Base-by-base conservation (phyloP, 1,139 yeast genomes). In the Saccharomyces pastorianus region DNA sequence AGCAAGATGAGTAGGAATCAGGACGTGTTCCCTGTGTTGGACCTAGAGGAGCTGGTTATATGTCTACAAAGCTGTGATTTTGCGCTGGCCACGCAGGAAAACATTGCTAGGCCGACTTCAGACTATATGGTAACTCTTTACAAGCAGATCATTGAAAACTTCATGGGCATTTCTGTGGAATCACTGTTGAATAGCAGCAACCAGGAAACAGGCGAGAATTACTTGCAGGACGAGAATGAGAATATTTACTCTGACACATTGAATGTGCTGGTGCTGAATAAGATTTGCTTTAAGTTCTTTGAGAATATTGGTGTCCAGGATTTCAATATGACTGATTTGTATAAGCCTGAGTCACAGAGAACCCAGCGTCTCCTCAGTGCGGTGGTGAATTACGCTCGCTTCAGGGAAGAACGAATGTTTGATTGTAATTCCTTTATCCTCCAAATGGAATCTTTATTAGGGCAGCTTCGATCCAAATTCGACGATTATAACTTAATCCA, bases 361-460 rank as follows among this genome's bases (percentile, higher is more conserved):
- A 76, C 82, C 2, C 73, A 83, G 59, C 74, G 95, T 50, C 76
- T 88, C 17, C 70, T 90, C 29, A 88, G 96, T 66, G 95, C 95
- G 1, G 84, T 90, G 51, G 86, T 89, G 17, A 89, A 90, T 66
- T 90, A 81, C 73, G 95, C 95, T 1, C 73, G 95, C 55, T 89
- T 87, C 64, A 76, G 96, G 60, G 96, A 88, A 63, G 88, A 84
- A 59, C 83, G 87, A 54, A 80, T 86, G 66, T 78, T 76, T 23
- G 90, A 82, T 61, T 84, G 87, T 63, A 90, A 84, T 55, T 79
- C 78, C 27, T 73, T 84, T 48, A 80, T 85, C 46, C 72, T 75
- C 17, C 75, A 77, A 53, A 80, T 86, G 58, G 88, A 84, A 56
- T 64, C 73, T 13, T 71, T 77, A 41, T 70, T 82, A 46, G 78